These are phyloP conservation scores for Malus sylvestris DNA, from an alignment of 306 rosid genomes.

Conservation along the genomic window DNA sequence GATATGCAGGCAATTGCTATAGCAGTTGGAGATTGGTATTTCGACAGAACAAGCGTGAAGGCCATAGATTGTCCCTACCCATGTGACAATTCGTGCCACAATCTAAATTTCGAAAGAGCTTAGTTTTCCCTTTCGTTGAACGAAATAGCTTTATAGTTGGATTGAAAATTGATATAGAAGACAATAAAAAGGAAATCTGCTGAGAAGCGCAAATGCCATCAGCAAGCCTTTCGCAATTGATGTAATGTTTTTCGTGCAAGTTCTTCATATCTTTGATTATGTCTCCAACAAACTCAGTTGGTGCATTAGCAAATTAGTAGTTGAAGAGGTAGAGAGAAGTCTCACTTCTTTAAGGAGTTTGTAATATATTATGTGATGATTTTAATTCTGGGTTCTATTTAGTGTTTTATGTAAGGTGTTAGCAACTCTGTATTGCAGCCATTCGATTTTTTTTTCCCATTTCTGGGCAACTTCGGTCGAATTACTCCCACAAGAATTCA, in stretches of 20 bases:
- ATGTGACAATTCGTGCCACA: conserved; percentile 80
- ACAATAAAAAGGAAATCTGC: conserved; percentile 19
- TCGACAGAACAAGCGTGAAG: conserved; percentile 59
- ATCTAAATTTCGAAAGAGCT: conserved; percentile 58
- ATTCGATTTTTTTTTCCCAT: background rate
- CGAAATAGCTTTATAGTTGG: conserved; percentile 15
- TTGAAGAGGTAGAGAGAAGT: background rate
- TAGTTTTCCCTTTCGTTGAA: background rate
- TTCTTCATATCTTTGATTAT: background rate
- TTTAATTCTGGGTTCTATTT: background rate
- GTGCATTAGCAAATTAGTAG: background rate
- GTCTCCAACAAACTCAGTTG: background rate
- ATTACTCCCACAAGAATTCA: background rate
- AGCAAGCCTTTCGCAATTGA: background rate
- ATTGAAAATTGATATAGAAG: conserved; percentile 18
- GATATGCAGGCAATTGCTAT: conserved; percentile 64
- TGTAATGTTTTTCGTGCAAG: background rate
- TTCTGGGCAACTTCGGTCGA: background rate
- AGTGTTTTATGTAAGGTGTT: background rate
- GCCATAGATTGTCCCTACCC: conserved; percentile 84
- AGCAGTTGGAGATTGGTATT: conserved; percentile 96
- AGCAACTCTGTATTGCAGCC: background rate
- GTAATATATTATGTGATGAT: background rate
- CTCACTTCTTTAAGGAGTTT: background rate
- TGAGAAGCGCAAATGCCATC: background rate